Base-by-base conservation (phyloP, 1,284 basidiomycete genomes). In the Waitea zeae region DNA sequence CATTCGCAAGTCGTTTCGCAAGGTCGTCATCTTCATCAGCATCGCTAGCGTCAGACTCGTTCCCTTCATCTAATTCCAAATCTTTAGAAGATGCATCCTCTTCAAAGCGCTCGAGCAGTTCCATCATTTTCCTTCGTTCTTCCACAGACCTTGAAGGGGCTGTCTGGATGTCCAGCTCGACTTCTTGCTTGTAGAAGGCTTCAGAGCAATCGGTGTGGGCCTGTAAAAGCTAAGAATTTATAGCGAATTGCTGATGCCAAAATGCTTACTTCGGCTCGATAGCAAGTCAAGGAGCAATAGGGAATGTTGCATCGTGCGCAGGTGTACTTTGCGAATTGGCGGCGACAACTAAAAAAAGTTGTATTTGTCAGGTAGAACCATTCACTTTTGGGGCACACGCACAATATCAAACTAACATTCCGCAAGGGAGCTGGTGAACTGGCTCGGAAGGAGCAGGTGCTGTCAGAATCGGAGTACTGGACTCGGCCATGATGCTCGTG, bases 221-320 rank as follows among this genome's bases (percentile, higher is more conserved):
- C 73, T 81, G 46, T 5, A 5, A 12, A 14, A 5, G 35, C 9
- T 20, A 20, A 15, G 26, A n/a, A 28, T 22, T 6, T 9, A 30
- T 3, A 12, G 9, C 14, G 17, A 34, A 36, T 35, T 34, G 22
- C 30, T 20, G 15, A 34, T 22, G 7, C 17, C 27, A 20, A 14
- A 33, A 26, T 9, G 51, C 64, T 38, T 49, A 75, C 78, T 54
- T 71, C 60, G 19, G 76, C 75, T 22, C 75, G 70, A 53, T 82
- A 88, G 50, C 83, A 88, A 11, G 59, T 58, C 27, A 87, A 50
- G 12, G 79, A 80, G 53, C 83, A 88, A 45, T 87, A 87, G 0
- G 67, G 66, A 12, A 79, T 54, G 46, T 87, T 87, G 56, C 84
- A 88, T 13, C 59, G 59, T 18, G 84, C 77, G 43, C 83, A 88